phyloP scores from a whole-genome alignment of 2,329 filamentous ascomycete species.

The Xylaria sp. region DNA sequence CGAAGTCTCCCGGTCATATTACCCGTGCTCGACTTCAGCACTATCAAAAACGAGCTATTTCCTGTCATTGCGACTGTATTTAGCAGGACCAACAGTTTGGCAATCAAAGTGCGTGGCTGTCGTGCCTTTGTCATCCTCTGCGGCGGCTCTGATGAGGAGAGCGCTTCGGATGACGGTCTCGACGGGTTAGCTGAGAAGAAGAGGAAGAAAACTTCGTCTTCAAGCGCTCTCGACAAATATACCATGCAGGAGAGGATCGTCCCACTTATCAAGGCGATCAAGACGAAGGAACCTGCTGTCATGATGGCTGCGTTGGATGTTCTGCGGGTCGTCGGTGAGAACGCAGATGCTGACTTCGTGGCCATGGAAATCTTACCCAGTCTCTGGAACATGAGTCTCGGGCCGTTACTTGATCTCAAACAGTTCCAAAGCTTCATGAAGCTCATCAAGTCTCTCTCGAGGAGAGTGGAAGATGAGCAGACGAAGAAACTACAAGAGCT shows the following conservation, averaged over 20 bases:
- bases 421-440: slow-evolving; percentile 90
- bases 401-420: slow-evolving; percentile 77
- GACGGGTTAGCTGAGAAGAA: slow-evolving; percentile 59
- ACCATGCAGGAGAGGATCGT: slow-evolving; percentile 98
- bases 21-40: slow-evolving; percentile 88
- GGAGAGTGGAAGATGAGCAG: slow-evolving; percentile 82
- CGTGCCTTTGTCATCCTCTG: slow-evolving; percentile 89
- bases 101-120: slow-evolving; percentile 87
- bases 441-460: slow-evolving; percentile 74
- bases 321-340: slow-evolving; percentile 72
- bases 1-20: slow-evolving; percentile 74
- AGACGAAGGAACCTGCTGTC: slow-evolving; percentile 94
- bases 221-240: slow-evolving; percentile 88
- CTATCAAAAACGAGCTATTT: slow-evolving; percentile 94
- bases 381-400: slow-evolving; percentile 86
- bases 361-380: slow-evolving; percentile 87
- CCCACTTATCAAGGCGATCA: slow-evolving; percentile 84
- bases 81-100: slow-evolving; percentile 84
- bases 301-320: slow-evolving; percentile 91
- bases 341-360: slow-evolving; percentile 84
- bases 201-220: slow-evolving; percentile 58
- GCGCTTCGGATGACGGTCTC: slow-evolving; percentile 61
- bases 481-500: slow-evolving; percentile 83
- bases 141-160: slow-evolving; percentile 59
- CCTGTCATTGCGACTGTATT: slow-evolving; percentile 88